These are phyloP conservation scores for Lachancea dasiensis DNA, from an alignment of 805 yeast genomes.

Conservation along the genomic window DNA sequence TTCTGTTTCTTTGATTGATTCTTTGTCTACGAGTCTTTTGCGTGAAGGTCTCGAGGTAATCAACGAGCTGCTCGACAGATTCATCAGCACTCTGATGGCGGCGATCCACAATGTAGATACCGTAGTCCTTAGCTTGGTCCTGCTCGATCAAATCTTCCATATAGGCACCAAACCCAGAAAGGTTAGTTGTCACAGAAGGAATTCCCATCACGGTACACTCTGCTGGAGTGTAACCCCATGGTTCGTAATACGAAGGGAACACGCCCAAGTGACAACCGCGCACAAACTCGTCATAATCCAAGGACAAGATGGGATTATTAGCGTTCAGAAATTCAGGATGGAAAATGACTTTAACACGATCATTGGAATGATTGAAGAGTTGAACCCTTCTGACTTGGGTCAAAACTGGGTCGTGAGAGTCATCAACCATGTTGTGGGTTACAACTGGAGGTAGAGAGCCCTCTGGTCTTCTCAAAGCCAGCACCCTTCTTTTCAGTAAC, in stretches of 20 bases:
- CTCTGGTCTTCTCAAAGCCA: slow-evolving; percentile 70
- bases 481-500: slow-evolving; percentile 81
- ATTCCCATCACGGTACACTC: slow-evolving; percentile 99
- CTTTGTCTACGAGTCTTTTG: slow-evolving; percentile 92
- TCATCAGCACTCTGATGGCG: slow-evolving; percentile 90
- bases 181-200: slow-evolving; percentile 92
- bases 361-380: slow-evolving; percentile 81
- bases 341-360: slow-evolving; percentile 90
- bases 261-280: slow-evolving; percentile 98
- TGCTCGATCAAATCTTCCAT: slow-evolving; percentile 97
- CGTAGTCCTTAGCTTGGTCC: slow-evolving; percentile 74
- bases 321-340: slow-evolving; percentile 96
- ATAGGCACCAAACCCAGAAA: slow-evolving; percentile 96
- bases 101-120: slow-evolving; percentile 94
- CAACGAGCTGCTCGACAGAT: slow-evolving; percentile 81
- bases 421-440: slow-evolving; percentile 95
- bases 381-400: slow-evolving; percentile 89
- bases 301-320: slow-evolving; percentile 85
- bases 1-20: slow-evolving; percentile 95
- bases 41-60: slow-evolving; percentile 84
- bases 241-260: slow-evolving; percentile 97
- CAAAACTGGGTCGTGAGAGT: slow-evolving; percentile 82
- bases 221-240: slow-evolving; percentile 99
- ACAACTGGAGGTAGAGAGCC: slow-evolving; percentile 90
- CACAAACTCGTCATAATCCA: slow-evolving; percentile 96